A percentile compares a stretch with the other conserved stretches of the same genome.
These are phyloP conservation scores for Penicillium sp. DNA, from an alignment of 2,329 filamentous ascomycete species.

Conservation along the genomic window DNA sequence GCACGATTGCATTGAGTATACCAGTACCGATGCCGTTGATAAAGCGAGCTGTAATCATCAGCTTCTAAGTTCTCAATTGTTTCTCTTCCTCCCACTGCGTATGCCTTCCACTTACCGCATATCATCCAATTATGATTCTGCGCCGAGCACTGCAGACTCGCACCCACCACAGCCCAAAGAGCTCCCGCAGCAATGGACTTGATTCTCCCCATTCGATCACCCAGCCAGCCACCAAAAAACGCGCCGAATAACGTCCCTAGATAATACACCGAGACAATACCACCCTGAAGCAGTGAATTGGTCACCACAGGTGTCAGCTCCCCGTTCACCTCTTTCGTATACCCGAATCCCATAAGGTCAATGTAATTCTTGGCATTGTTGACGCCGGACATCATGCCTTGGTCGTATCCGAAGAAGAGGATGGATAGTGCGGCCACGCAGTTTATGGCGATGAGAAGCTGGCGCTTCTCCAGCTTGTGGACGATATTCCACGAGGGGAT, in stretches of 20 bases:
- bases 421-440: slow-evolving; percentile 65
- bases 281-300: slow-evolving; percentile 62
- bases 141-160: slow-evolving; percentile 65
- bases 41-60: slow-evolving; percentile 49
- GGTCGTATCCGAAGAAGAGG: slow-evolving; percentile 67
- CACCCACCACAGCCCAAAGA: slow-evolving; percentile 62
- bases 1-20: slow-evolving; percentile 69
- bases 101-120: slow-evolving; percentile 47
- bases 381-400: slow-evolving; percentile 62
- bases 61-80: neutral
- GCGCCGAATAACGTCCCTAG: slow-evolving; percentile 65
- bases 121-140: slow-evolving; percentile 71
- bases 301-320: slow-evolving; percentile 56
- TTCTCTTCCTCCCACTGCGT: neutral
- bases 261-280: slow-evolving; percentile 62
- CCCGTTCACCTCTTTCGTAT: slow-evolving; percentile 53
- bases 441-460: slow-evolving; percentile 63
- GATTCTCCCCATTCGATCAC: slow-evolving; percentile 64
- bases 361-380: slow-evolving; percentile 67
- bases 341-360: slow-evolving; percentile 65
- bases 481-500: slow-evolving; percentile 52
- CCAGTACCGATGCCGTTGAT: slow-evolving; percentile 69
- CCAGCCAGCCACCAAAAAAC: slow-evolving; percentile 63
- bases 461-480: slow-evolving; percentile 57
- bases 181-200: slow-evolving; percentile 63